Evolutionary conservation across 805 yeast species (phyloP), one percentile per base, ranked within the genome.

Genomic region (Kazachstania psychrophila): DNA sequence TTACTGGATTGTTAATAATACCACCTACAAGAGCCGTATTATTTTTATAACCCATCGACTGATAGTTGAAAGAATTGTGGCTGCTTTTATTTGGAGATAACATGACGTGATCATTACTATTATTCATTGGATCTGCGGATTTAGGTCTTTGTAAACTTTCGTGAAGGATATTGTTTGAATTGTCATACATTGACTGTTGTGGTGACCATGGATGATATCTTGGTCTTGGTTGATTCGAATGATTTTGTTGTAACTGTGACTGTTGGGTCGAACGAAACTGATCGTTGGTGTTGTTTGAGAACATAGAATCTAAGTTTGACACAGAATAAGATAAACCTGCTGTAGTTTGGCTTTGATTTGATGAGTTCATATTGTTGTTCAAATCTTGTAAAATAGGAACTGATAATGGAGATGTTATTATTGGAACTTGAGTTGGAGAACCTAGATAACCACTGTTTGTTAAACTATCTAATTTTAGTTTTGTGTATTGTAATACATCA

Each of bases 401-500:
- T 19, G 52, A 52, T 10, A 48, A 43, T 12, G 62, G 58, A 13
- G 58, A 50, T 7, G 52, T 49, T 11, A 51, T 47, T 12, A 25
- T 37, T 14, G 29, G 36, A 20, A 8, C 20, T 23, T 32, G 38
- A 13, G 16, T 28, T 22, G 23, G 56, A 39, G 41, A 35, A 1
- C 55, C 46, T 17, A 51, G 36, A 34, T 53, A 52, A 6, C 33
- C 38, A 22, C 29, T 35, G 13, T 24, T 36, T 15, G 49, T 45
- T 33, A 52, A 32, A 36, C 51, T 53, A 40, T 72, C 77, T 38
- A 75, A 46, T 44, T 67, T 69, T 22, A 68, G 50, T 49, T 66
- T 70, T 38, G 75, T 69, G 34, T 73, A 64, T 24, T 66, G 59
- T 42, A 74, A 54, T 12, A 70, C 68, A 44, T 75, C 79, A 38